Evolutionary conservation across 2,329 filamentous ascomycete species (phyloP), one percentile per base, ranked within the genome.

Genomic region (Talaromyces sp.): DNA sequence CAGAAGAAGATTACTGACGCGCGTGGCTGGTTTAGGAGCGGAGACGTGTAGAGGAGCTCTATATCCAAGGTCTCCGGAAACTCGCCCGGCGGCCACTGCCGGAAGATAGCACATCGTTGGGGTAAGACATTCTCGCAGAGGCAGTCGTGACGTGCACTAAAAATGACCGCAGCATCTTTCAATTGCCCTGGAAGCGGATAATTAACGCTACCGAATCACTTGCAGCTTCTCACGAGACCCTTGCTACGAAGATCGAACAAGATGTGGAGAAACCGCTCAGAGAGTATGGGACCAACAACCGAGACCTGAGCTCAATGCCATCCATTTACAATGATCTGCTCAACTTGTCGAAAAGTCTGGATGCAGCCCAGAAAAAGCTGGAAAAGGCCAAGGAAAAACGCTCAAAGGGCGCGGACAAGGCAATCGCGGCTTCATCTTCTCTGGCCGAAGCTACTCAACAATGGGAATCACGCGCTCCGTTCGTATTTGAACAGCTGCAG

Each of bases 391-490:
- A 80, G 70, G 89, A 84, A 71, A 96, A 93, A 75, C 91, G 89
- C 63, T 86, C 89, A 49, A 92, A 86, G 57, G 74, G 73, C 68
- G 83, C 88, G 2, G 85, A 86, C 61, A 96, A 95, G 75, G 84
- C 95, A 43, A 89, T 92, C 50, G 83, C 83, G 64, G 92, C 91
- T 13, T 82, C 85, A 11, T 80, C 85, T 19, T 88, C 87, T 65
- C 84, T 96, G 50, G 90, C 96, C 64, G 86, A 86, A 62, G 89
- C 91, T n/a, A 85, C 82, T 51, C 84, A 88, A 65, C 89, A 96
- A 72, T 99, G 95, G 95, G 88, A 96, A 59, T 92, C 91, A 0
- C 92, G 96, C 74, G 91, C 95, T 14, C 95, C 95, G 1, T 98
- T 91, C 75, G 89, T 97, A 63, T 97, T 96, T 71, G 95, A 99